Conservation (phyloP, 1,139 yeast genomes). For the Candida glucosophila region DNA sequence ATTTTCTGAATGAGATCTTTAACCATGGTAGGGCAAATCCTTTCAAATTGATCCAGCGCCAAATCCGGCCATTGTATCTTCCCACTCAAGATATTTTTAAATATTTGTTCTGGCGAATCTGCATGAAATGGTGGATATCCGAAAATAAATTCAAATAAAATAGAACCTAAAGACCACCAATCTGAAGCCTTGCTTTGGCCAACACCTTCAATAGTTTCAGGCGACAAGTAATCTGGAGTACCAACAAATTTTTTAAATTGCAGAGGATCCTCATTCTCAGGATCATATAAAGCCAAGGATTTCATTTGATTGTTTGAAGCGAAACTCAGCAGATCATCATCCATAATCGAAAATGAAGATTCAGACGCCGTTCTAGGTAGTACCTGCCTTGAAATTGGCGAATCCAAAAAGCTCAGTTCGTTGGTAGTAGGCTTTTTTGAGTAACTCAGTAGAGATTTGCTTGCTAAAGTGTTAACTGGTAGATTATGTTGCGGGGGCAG, state of each 20-base stretch:
- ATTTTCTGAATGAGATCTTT: slow-evolving; percentile 62
- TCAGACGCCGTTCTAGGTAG: slow-evolving; percentile 45
- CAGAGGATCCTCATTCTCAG: slow-evolving; percentile 41
- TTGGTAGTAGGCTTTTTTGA: slow-evolving; percentile 7
- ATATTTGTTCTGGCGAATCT: slow-evolving; percentile 68
- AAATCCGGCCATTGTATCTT: slow-evolving; percentile 79
- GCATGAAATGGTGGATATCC: slow-evolving; percentile 97
- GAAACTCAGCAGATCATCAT: slow-evolving; percentile 38
- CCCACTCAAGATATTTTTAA: slow-evolving; percentile 67
- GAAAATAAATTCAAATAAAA: slow-evolving; percentile 80
- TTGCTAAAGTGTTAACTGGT: slow-evolving; percentile 2
- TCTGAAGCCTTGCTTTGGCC: slow-evolving; percentile 86
- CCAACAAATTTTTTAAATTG: slow-evolving; percentile 66
- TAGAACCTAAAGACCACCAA: slow-evolving; percentile 99
- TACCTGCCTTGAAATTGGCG: slow-evolving; percentile 42
- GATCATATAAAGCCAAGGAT: slow-evolving; percentile 63
- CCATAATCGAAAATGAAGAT: slow-evolving; percentile 45
- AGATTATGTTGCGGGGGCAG: not conserved
- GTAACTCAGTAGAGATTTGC: slow-evolving; percentile 2
- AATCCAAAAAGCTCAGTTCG: slow-evolving; percentile 27
- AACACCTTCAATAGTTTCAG: slow-evolving; percentile 83
- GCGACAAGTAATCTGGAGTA: slow-evolving; percentile 96
- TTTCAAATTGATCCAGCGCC: slow-evolving; percentile 40
- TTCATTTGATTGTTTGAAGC: slow-evolving; percentile 24
- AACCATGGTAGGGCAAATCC: slow-evolving; percentile 57